Conservation (phyloP, 2,329 filamentous ascomycete species). For the Dactylonectria estremocensis region DNA sequence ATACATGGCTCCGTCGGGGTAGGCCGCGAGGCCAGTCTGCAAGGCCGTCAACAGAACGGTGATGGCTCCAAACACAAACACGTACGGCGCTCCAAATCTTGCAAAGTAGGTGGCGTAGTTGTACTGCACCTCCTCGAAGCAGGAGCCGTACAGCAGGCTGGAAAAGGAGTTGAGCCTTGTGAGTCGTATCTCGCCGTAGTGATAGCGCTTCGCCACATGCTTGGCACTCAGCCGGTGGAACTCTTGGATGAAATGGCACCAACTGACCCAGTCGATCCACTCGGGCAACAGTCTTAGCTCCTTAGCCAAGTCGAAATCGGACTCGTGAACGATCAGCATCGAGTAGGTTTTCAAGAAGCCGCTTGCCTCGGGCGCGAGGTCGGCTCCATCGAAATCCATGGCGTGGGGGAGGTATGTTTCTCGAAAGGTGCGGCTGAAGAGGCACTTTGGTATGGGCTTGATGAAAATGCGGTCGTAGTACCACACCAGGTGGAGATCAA, state of each 20-base stretch:
- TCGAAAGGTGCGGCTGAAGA: slow-evolving; percentile 55
- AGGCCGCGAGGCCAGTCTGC: slow-evolving; percentile 19
- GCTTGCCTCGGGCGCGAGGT: slow-evolving; percentile 43
- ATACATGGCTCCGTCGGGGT: slow-evolving; percentile 19
- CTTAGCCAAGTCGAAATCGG: slow-evolving; percentile 52
- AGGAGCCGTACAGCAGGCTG: slow-evolving; percentile 16
- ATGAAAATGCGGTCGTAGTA: slow-evolving; percentile 56
- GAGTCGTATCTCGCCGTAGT: slow-evolving; percentile 57
- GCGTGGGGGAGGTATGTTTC: slow-evolving; percentile 35
- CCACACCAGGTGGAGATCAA: slow-evolving; percentile 59
- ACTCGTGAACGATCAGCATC: slow-evolving; percentile 52
- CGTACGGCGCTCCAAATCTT: slow-evolving; percentile 22
- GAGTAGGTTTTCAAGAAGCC: slow-evolving; percentile 56
- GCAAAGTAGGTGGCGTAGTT: slow-evolving; percentile 32
- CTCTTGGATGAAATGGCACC: slow-evolving; percentile 50
- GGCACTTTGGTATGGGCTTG: slow-evolving; percentile 58
- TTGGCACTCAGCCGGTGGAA: slow-evolving; percentile 46
- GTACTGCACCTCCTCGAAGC: slow-evolving; percentile 17
- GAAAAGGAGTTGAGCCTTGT: slow-evolving; percentile 49
- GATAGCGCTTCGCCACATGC: slow-evolving; percentile 48
- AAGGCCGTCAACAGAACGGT: slow-evolving; percentile 24
- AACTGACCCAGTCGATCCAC: slow-evolving; percentile 44
- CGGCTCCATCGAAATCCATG: slow-evolving; percentile 13
- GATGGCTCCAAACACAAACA: slow-evolving; percentile 34
- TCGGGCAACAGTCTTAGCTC: slow-evolving; percentile 48